Evolutionary conservation across 2,329 filamentous ascomycete species (phyloP).

Genomic region (Aspergillus glaucus): DNA sequence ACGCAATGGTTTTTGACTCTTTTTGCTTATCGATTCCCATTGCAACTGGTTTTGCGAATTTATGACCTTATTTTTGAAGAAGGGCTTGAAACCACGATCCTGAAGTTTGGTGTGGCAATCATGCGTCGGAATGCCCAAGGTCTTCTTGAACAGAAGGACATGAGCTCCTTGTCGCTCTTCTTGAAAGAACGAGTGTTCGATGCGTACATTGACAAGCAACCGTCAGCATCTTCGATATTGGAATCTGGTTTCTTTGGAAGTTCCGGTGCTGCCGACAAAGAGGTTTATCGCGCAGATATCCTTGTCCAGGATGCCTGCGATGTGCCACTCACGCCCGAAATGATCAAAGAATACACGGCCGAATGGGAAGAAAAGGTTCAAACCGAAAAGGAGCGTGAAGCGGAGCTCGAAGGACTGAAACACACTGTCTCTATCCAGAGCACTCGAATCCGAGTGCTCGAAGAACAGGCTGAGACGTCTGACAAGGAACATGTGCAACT

Average conservation of each 20-base stretch:
- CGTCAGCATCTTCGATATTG: slow-evolving; percentile 84
- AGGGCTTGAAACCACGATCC: slow-evolving; percentile 76
- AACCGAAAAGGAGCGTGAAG: slow-evolving; percentile 73
- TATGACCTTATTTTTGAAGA: slow-evolving; percentile 94
- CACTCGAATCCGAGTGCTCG: slow-evolving; percentile 73
- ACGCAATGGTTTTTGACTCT: slow-evolving; percentile 98
- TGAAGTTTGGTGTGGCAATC: slow-evolving; percentile 89
- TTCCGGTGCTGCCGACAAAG: slow-evolving; percentile 82
- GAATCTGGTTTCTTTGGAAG: slow-evolving; percentile 97
- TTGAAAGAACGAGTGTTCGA: slow-evolving; percentile 93
- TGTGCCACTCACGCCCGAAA: slow-evolving; percentile 75
- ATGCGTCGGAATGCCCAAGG: slow-evolving; percentile 88
- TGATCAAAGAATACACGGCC: slow-evolving; percentile 68
- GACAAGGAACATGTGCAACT: slow-evolving; percentile 87
- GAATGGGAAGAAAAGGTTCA: slow-evolving; percentile 93
- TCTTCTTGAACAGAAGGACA: slow-evolving; percentile 79
- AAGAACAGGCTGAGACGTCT: slow-evolving; percentile 79
- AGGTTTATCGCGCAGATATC: slow-evolving; percentile 89
- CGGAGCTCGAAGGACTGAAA: slow-evolving; percentile 69
- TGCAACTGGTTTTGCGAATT: slow-evolving; percentile 91
- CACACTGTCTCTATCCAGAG: slow-evolving; percentile 60
- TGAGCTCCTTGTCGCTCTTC: slow-evolving; percentile 81
- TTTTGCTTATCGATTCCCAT: slow-evolving; percentile 95
- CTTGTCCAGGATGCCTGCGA: slow-evolving; percentile 89
- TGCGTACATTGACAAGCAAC: slow-evolving; percentile 90